These are phyloP conservation scores for Pseudocercospora pini-densiflorae DNA, from an alignment of 2,329 filamentous ascomycete genomes.

Conservation along the genomic window DNA sequence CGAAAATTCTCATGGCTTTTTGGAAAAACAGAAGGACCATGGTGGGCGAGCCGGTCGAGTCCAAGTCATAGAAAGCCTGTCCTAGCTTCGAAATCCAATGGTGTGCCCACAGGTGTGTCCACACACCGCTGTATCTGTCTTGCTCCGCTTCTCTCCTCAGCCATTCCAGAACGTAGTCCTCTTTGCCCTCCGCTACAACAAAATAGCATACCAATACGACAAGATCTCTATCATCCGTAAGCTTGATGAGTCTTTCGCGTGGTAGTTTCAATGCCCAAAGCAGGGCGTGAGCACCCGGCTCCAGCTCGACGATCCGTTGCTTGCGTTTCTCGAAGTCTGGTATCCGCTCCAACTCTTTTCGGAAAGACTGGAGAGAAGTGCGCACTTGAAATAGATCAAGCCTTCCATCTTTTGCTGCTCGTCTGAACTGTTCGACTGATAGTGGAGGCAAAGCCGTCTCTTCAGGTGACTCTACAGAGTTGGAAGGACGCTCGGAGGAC, in stretches of 20 bases:
- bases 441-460: neutral
- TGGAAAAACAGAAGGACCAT: too few relatives aligned
- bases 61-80: too few relatives aligned
- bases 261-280: too few relatives aligned
- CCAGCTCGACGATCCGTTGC: neutral
- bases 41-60: too few relatives aligned
- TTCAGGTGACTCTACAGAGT: neutral
- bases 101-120: too few relatives aligned
- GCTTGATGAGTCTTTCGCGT: too few relatives aligned
- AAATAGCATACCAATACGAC: neutral
- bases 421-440: neutral
- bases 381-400: neutral
- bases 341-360: neutral
- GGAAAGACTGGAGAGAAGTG: neutral
- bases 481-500: neutral
- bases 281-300: neutral
- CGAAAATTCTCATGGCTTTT: too few relatives aligned
- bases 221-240: neutral
- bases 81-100: too few relatives aligned
- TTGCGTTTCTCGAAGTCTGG: neutral
- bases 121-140: too few relatives aligned
- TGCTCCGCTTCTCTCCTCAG: neutral
- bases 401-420: neutral
- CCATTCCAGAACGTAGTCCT: neutral
- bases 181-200: neutral